Base-by-base conservation (phyloP, 1,284 basidiomycete species). In the Leccinum griseonigrum region DNA sequence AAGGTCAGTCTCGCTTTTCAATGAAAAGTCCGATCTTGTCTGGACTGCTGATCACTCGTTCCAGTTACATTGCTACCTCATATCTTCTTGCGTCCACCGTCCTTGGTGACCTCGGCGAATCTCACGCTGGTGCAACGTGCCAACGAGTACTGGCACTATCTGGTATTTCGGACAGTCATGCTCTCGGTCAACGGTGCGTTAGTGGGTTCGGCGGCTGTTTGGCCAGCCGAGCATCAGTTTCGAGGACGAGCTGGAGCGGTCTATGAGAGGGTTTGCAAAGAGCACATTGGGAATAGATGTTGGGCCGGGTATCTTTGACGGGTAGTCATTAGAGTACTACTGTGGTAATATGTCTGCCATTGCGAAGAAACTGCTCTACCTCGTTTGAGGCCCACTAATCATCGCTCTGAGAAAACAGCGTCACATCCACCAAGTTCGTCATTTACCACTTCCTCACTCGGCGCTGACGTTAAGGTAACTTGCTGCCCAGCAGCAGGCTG, bases 361-460 rank as follows among this genome's bases (percentile, higher is more conserved):
- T 26, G 22, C 22, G 22, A 26, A 26, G 22, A 26, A 26, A 26
- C 22, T 26, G 22, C 22, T 26, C 22, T 26, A 26, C 22, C 22
- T 26, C 22, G 22, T 26, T 26, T 26, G 22, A 26, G 22, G 22
- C 22, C 22, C 22, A 26, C 22, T 26, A 26, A 26, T 91, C 92
- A 9, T 96, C 65, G 93, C 93, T 0, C 96, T 26, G 22, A 26
- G 98, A 74, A 97, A 97, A 74, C 31, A 94, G 88, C 72, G 94
- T 98, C 36, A 85, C 85, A 58, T 95, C 92, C 64, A 96, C 99
- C 74, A 96, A 99, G 76, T 82, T 85, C 60, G 95, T 98, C 71
- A 92, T 99, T 71, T 92, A 90, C 67, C 85, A 87, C 64, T 98
- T 99, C 75, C 85, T 99, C 70, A 85, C 84, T 95, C 56, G 22